These are phyloP conservation scores for Rhodotorula taiwanensis DNA, from an alignment of 768 basidiomycete genomes.

Conservation along the genomic window DNA sequence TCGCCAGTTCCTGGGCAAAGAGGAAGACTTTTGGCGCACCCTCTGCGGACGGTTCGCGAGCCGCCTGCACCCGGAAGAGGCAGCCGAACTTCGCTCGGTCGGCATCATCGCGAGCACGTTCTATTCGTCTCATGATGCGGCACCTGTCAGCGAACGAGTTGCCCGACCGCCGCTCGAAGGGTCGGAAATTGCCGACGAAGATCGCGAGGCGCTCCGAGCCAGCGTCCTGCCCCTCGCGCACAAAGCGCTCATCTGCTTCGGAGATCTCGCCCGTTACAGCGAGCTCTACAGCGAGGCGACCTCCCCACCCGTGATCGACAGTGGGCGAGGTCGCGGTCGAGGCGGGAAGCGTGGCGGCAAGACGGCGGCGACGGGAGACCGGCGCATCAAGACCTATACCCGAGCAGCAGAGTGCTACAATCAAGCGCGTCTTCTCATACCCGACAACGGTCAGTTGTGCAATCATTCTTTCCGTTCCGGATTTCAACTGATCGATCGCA, in stretches of 20 bases:
- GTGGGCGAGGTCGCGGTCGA: slow-evolving; percentile 10
- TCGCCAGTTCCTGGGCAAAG: slow-evolving; percentile 76
- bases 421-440: slow-evolving; percentile 71
- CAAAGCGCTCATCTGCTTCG: slow-evolving; percentile 83
- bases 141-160: background rate
- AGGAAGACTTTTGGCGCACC: slow-evolving; percentile 85
- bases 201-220: slow-evolving; percentile 46
- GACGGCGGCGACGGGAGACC: slow-evolving; percentile 46
- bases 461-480: background rate
- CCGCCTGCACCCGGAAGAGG: slow-evolving; percentile 4
- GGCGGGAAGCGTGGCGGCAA: slow-evolving; percentile 2
- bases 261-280: slow-evolving; percentile 88
- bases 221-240: slow-evolving; percentile 64
- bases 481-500: background rate
- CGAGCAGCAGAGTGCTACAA: slow-evolving; percentile 75
- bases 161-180: no score
- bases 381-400: slow-evolving; percentile 58
- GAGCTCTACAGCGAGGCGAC: slow-evolving; percentile 70
- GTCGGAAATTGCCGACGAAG: slow-evolving; percentile 37
- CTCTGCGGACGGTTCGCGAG: slow-evolving; percentile 64
- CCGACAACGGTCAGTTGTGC: slow-evolving; percentile 61
- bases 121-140: background rate
- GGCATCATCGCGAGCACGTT: slow-evolving; percentile 46
- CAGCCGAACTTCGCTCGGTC: slow-evolving; percentile 51
- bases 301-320: slow-evolving; percentile 44